Evolutionary conservation across 495 filamentous ascomycete species (phyloP).

Genomic region (Astrothelium subdiscretum): DNA sequence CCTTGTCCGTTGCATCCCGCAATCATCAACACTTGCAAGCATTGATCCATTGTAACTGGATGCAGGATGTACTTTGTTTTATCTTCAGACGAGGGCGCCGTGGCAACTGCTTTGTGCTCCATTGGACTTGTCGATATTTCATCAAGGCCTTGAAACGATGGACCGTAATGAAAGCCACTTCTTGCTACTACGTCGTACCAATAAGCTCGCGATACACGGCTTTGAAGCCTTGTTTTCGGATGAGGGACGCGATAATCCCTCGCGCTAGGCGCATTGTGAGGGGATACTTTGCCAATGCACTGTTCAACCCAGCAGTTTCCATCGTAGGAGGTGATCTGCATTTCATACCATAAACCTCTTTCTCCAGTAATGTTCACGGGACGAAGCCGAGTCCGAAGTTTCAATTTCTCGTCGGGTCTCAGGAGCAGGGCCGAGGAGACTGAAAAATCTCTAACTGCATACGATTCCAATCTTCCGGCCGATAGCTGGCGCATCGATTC

Average conservation of each 20-base stretch:
- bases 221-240: background rate
- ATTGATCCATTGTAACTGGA: background rate
- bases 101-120: background rate
- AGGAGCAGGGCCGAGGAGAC: background rate
- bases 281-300: background rate
- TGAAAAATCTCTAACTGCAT: background rate
- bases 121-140: background rate
- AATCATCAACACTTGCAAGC: background rate
- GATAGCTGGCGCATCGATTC: background rate
- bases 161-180: background rate
- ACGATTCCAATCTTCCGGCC: background rate
- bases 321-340: background rate
- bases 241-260: background rate
- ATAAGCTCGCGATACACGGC: background rate
- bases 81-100: background rate
- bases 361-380: background rate
- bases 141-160: background rate
- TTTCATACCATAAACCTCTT: background rate
- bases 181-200: background rate
- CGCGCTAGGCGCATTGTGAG: background rate
- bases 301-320: background rate
- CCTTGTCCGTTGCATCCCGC: background rate
- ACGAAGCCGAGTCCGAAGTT: background rate
- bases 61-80: background rate
- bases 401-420: background rate